These are phyloP conservation scores for Mortierella claussenii DNA, from an alignment of 192 early-diverging fungal genomes.

Conservation along the genomic window DNA sequence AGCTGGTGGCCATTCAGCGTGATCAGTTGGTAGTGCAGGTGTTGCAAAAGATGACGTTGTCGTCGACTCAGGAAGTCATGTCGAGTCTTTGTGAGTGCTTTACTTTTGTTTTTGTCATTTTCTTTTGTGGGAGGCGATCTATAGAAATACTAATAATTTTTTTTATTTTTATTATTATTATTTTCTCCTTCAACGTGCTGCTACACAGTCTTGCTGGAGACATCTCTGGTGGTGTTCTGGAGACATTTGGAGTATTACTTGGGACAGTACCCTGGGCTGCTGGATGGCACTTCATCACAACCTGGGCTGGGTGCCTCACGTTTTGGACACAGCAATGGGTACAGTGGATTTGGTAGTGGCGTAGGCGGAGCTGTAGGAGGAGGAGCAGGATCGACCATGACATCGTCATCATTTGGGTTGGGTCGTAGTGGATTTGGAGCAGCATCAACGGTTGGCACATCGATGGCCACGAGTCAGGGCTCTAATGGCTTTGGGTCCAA, in stretches of 20 bases:
- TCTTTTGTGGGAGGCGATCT: too few species aligned
- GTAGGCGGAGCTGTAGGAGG: neutral
- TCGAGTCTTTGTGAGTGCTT: slow-evolving; percentile 53
- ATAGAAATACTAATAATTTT: neutral
- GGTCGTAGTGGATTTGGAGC: slow-evolving; percentile 10
- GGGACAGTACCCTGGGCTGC: slow-evolving; percentile 36
- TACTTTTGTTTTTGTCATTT: too few species aligned
- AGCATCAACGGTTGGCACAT: neutral
- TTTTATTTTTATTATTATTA: slow-evolving; percentile 14
- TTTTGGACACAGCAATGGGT: slow-evolving; percentile 26
- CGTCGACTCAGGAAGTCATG: slow-evolving; percentile 50
- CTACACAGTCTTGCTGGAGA: slow-evolving; percentile 64
- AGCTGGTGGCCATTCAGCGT: slow-evolving; percentile 54
- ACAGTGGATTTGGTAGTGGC: neutral
- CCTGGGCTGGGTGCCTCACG: slow-evolving; percentile 29
- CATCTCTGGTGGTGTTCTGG: slow-evolving; percentile 76
- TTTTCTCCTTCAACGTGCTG: too few species aligned
- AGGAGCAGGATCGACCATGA: neutral
- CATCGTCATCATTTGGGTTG: neutral
- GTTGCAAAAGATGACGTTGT: slow-evolving; percentile 52
- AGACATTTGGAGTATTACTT: slow-evolving; percentile 75
- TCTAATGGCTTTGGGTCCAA: neutral
- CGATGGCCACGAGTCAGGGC: neutral
- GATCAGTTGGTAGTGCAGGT: slow-evolving; percentile 61
- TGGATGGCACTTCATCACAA: slow-evolving; percentile 23